phyloP scores from a whole-genome alignment of 2,329 filamentous ascomycete genomes.

The Aspergillus flavus region DNA sequence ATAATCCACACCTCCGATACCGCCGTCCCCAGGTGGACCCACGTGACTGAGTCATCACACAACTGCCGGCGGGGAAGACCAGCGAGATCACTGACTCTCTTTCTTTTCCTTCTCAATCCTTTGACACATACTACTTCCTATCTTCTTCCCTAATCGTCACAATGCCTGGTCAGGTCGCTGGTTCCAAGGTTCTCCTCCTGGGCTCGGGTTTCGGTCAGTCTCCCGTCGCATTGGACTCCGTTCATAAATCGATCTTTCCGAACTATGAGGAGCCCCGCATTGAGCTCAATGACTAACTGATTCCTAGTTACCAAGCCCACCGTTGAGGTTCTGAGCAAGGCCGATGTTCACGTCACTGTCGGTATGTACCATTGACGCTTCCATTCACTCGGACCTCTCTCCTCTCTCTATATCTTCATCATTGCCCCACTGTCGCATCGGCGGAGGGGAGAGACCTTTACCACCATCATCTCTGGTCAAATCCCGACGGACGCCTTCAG shows the following conservation, averaged over 20 bases:
- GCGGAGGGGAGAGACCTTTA: background rate
- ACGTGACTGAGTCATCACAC: constrained; percentile 25
- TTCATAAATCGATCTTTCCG: background rate
- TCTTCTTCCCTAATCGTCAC: constrained; percentile 22
- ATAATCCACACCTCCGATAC: constrained; percentile 1
- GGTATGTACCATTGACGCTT: constrained; percentile 50
- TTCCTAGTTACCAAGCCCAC: constrained; percentile 61
- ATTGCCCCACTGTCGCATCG: background rate
- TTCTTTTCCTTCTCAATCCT: constrained; percentile 18
- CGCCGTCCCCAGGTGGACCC: constrained; percentile 11
- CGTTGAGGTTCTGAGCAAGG: constrained; percentile 63
- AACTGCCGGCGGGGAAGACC: constrained; percentile 16
- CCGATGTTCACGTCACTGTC: constrained; percentile 67
- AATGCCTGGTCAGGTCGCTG: constrained; percentile 41
- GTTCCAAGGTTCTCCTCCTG: constrained; percentile 43
- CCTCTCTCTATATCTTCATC: background rate
- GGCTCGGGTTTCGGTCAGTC: constrained; percentile 42
- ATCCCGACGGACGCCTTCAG: background rate
- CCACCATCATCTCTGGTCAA: background rate
- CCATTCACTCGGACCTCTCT: background rate
- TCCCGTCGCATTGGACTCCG: constrained; percentile 3
- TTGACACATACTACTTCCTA: constrained; percentile 10
- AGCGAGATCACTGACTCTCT: constrained; percentile 13
- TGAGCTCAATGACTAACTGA: constrained; percentile 6
- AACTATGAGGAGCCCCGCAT: constrained; percentile 19